Evolutionary conservation across 164 flowering plant genomes (phyloP).

Genomic region (Magnolia sinica): DNA sequence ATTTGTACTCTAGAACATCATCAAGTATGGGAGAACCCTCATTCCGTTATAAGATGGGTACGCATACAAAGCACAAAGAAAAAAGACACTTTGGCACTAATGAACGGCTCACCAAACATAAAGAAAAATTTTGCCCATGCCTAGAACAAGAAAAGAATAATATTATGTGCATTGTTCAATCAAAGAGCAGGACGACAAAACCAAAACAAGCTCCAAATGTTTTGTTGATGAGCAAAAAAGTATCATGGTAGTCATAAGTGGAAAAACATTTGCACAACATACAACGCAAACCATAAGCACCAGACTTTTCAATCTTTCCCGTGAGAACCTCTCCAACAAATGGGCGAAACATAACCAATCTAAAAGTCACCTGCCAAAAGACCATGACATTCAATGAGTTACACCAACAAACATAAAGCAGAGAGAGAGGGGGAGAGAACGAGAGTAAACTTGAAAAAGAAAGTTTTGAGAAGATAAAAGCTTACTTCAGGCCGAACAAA

Average conservation of each 20-base stretch:
- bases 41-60: too few relatives aligned
- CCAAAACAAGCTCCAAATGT: background rate
- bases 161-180: background rate
- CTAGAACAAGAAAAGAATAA: background rate
- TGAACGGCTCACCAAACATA: background rate
- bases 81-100: background rate
- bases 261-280: conserved; percentile 23
- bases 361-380: conserved; percentile 60
- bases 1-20: too few relatives aligned
- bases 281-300: conserved; percentile 60
- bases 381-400: conserved; percentile 4
- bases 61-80: too few relatives aligned
- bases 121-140: background rate
- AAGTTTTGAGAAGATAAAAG: too few relatives aligned
- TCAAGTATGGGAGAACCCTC: too few relatives aligned
- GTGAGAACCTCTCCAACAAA: conserved; percentile 72
- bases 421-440: too few relatives aligned
- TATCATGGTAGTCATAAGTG: background rate
- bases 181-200: background rate
- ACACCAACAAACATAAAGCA: background rate
- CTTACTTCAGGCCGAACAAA: too few relatives aligned
- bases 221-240: background rate
- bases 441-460: too few relatives aligned
- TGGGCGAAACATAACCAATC: conserved; percentile 78
- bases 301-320: conserved; percentile 61